Evolutionary conservation across 78 protist species (phyloP), one percentile per base, ranked within the genome.

Genomic region (Emiliania huxleyi): DNA sequence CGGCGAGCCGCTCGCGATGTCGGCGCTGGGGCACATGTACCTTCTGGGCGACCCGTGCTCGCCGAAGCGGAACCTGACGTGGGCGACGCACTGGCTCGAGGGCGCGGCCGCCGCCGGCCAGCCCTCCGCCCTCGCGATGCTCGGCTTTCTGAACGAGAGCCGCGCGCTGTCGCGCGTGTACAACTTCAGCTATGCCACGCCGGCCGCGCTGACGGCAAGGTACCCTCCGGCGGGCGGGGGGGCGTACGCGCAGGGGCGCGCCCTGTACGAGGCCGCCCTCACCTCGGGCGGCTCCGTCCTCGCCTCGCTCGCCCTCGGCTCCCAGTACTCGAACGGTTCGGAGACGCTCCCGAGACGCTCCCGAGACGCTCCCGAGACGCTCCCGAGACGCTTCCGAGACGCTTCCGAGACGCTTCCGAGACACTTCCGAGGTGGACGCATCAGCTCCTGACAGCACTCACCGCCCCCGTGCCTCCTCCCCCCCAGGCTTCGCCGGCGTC

Each of bases 51-150:
- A 71, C n/a, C 33, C 5, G 19, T 71, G 81, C 42, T 5, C 42
- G 18, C 81, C 43, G 40, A 71, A 71, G 81, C 81, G 81, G 40
- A 71, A 71, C 81, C 81, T 71, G 42, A 71, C 81, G 29, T 71
- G 81, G 81, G 81, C 43, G 43, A 5, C 22, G 81, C 81, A 71
- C 81, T 71, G 81, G 81, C 81, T 71, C 21, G 21, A 22, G 12
- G n/a, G 81, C 3, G 81, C 81, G 5, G 81, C 35, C 18, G 43
- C 5, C 40, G 40, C 8, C 44, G 81, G 81, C 37, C 81, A 71
- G 42, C 81, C 81, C 44, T 35, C 15, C 18, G 81, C 81, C n/a
- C 81, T 19, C n/a, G 81, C 81, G 42, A 26, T 35, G 81, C 5
- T 71, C n/a, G 81, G 81, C 81, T 71, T 71, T 40, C 81, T 71